These are phyloP conservation scores for Brasilioporus rufonigricans DNA, from an alignment of 768 basidiomycete genomes.

Conservation along the genomic window DNA sequence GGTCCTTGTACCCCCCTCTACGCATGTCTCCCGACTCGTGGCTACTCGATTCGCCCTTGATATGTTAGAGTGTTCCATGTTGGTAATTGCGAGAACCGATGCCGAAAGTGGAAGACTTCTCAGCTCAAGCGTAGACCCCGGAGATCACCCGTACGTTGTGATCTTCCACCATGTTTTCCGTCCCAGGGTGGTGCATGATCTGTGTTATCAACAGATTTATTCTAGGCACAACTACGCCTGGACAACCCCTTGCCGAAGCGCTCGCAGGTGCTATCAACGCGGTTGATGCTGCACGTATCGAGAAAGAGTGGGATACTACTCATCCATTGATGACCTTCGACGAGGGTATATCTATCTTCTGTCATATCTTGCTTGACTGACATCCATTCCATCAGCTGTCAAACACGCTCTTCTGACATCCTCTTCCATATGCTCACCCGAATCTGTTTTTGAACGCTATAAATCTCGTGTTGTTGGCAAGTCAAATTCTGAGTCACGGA, in stretches of 20 bases:
- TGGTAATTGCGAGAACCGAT: slow-evolving; percentile 90
- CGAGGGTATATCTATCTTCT: slow-evolving; percentile 56
- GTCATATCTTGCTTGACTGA: slow-evolving; percentile 39
- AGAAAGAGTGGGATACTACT: slow-evolving; percentile 68
- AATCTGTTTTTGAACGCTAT: slow-evolving; percentile 57
- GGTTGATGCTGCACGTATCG: slow-evolving; percentile 67
- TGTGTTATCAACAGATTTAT: slow-evolving; percentile 49
- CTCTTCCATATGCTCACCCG: slow-evolving; percentile 28
- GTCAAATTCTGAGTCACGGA: slow-evolving; percentile 70
- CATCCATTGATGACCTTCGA: slow-evolving; percentile 81
- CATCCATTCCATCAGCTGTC: slow-evolving; percentile 19
- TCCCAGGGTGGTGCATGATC: slow-evolving; percentile 9
- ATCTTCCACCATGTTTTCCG: slow-evolving; percentile 8
- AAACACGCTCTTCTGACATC: slow-evolving; percentile 18
- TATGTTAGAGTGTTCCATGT: slow-evolving; percentile 82
- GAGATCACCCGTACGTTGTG: slow-evolving; percentile 61
- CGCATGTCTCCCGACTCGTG: slow-evolving; percentile 81
- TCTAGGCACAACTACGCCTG: slow-evolving; percentile 52
- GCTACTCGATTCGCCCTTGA: slow-evolving; percentile 90
- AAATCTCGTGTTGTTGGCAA: slow-evolving; percentile 55
- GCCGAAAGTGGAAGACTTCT: slow-evolving; percentile 85
- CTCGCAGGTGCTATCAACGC: slow-evolving; percentile 66
- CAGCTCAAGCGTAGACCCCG: slow-evolving; percentile 76
- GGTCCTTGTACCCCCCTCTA: slow-evolving; percentile 87
- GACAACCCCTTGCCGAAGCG: slow-evolving; percentile 61